Conservation (phyloP, 176 grass and related monocot genomes). For the Eremochloa ophiuroides region DNA sequence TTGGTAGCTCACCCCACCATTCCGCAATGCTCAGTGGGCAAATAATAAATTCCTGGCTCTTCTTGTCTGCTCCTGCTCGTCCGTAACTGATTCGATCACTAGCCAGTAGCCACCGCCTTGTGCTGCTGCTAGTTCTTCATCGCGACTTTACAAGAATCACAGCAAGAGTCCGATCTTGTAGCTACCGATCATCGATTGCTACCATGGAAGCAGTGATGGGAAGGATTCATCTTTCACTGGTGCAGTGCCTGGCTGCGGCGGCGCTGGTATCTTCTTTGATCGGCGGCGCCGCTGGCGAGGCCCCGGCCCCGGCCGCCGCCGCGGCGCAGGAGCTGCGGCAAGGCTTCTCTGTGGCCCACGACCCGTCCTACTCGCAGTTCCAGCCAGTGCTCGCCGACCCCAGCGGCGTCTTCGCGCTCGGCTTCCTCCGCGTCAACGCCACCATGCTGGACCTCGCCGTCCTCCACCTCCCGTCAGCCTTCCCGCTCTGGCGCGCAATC, state of each 20-base stretch:
- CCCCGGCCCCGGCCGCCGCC: not conserved
- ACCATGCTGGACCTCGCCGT: constrained; percentile 71
- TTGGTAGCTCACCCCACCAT: not conserved
- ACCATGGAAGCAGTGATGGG: not conserved
- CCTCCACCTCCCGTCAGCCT: constrained; percentile 66
- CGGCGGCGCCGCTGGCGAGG: not conserved
- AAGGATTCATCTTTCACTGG: not conserved
- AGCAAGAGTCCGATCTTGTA: not conserved
- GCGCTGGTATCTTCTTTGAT: constrained; percentile 2
- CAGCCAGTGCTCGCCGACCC: constrained; percentile 77
- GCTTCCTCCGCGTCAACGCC: constrained; percentile 65
- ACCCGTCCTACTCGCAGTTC: constrained; percentile 59
- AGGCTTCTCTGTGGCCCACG: constrained; percentile 62
- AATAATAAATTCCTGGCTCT: constrained; percentile 21
- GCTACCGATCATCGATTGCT: not conserved
- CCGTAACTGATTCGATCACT: constrained; percentile 6
- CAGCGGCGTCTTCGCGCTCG: constrained; percentile 66
- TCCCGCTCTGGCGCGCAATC: constrained; percentile 72
- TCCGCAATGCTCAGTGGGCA: not conserved
- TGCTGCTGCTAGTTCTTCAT: not conserved
- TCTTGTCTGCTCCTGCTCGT: constrained; percentile 29
- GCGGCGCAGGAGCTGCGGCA: constrained; percentile 45
- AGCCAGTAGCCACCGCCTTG: not conserved
- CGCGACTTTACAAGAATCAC: not conserved
- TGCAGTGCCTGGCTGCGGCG: constrained; percentile 19